A percentile compares a stretch with the other conserved stretches of the same genome.
These are phyloP conservation scores for Peronospora tabacina DNA, from an alignment of 352 stramenopile species.

Conservation along the genomic window DNA sequence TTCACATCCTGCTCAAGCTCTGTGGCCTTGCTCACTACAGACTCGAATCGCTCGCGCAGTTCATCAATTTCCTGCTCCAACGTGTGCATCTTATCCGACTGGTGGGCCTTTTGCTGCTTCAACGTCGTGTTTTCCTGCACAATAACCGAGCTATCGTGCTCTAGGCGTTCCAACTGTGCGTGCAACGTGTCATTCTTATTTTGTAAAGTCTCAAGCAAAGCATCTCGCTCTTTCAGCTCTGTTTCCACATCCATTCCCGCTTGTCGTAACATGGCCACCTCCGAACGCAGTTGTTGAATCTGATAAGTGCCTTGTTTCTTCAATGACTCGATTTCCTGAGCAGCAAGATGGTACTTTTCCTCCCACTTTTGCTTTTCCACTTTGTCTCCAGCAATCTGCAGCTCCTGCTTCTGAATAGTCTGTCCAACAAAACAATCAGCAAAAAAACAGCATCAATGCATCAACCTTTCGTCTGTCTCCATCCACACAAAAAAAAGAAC, in stretches of 20 bases:
- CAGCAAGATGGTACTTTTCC: conserved; percentile 59
- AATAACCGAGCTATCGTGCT: conserved; percentile 32
- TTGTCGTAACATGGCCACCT: conserved; percentile 44
- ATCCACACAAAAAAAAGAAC: background rate
- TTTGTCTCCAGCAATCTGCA: conserved; percentile 41
- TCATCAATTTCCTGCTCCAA: conserved; percentile 42
- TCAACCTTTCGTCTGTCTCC: background rate
- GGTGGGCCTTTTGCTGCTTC: conserved; percentile 32
- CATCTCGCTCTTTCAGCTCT: conserved; percentile 38
- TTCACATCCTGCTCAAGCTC: conserved; percentile 31
- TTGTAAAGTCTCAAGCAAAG: conserved; percentile 27
- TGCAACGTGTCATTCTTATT: conserved; percentile 36
- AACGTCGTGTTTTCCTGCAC: conserved; percentile 41
- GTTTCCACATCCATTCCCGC: conserved; percentile 44
- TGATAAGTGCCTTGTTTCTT: conserved; percentile 48
- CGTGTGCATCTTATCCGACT: conserved; percentile 29
- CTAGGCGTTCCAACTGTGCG: conserved; percentile 39
- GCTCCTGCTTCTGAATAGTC: conserved; percentile 53
- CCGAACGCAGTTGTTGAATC: conserved; percentile 40
- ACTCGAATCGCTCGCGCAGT: conserved; percentile 35
- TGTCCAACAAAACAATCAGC: conserved; percentile 11
- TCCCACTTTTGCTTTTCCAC: conserved; percentile 74
- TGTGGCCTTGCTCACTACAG: conserved; percentile 24
- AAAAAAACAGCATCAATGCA: background rate
- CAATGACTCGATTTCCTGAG: conserved; percentile 42